A percentile compares a stretch with the other conserved stretches of the same genome.
phyloP scores from a whole-genome alignment of 331 rosid genomes.

The Dryas integrifolia region DNA sequence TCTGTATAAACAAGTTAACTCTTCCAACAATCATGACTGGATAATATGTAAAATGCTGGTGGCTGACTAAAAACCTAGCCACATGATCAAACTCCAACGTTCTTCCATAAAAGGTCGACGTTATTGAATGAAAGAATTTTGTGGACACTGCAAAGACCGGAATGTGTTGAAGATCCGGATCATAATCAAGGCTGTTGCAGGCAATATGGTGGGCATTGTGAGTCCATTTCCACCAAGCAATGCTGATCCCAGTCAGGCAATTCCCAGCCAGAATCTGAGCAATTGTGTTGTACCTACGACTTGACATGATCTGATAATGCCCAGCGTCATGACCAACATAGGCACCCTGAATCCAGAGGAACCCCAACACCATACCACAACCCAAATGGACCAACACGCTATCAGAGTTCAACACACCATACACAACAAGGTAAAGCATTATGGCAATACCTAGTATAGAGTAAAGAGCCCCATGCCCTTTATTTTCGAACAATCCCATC shows the following conservation, averaged over 20 bases:
- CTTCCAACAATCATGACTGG: conserved; percentile 68
- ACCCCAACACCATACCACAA: conserved; percentile 53
- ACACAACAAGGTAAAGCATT: conserved; percentile 40
- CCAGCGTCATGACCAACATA: conserved; percentile 90
- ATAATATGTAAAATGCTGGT: conserved; percentile 71
- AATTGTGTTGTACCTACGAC: conserved; percentile 39
- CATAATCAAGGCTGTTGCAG: conserved; percentile 77
- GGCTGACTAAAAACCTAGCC: conserved; percentile 64
- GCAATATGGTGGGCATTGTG: conserved; percentile 82
- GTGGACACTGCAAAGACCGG: conserved; percentile 76
- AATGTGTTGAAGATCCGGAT: conserved; percentile 83
- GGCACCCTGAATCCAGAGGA: conserved; percentile 79
- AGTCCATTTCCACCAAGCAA: conserved; percentile 98
- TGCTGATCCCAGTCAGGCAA: conserved; percentile 78
- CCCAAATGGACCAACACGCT: conserved; percentile 49
- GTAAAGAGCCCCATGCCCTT: conserved; percentile 49
- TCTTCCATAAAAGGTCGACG: conserved; percentile 66
- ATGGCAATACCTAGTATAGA: conserved; percentile 16
- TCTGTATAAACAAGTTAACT: conserved; percentile 58
- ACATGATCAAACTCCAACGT: conserved; percentile 51
- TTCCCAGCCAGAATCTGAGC: conserved; percentile 70
- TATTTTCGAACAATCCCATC: conserved; percentile 58
- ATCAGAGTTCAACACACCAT: conserved; percentile 51
- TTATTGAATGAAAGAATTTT: conserved; percentile 44
- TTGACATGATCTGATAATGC: conserved; percentile 62